These are phyloP conservation scores for Fusarium stilboides DNA, from an alignment of 2,329 filamentous ascomycete genomes.

Conservation along the genomic window DNA sequence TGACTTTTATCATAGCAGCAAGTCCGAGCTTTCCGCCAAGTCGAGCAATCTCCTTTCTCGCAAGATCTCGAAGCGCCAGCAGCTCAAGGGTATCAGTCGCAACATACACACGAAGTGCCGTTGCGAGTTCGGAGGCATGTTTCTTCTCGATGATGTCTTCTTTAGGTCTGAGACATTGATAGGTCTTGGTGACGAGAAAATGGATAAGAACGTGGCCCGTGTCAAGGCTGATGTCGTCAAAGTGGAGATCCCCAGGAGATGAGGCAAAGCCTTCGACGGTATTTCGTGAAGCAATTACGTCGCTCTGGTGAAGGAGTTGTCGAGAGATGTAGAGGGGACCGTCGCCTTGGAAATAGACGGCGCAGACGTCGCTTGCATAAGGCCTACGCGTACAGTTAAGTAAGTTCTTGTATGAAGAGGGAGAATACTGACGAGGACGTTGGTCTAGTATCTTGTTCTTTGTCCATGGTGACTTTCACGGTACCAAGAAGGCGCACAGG, in stretches of 20 bases:
- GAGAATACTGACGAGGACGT: not conserved
- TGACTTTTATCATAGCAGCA: not conserved
- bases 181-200: slow-evolving; percentile 8
- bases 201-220: slow-evolving; percentile 26
- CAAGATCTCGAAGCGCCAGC: not conserved
- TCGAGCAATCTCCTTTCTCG: not conserved
- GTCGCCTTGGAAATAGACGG: not conserved
- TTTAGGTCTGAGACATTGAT: not conserved
- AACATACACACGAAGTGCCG: slow-evolving; percentile 2
- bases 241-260: not conserved
- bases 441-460: not conserved
- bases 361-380: slow-evolving; percentile 7
- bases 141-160: accelerated
- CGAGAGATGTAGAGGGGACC: slow-evolving; percentile 1
- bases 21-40: not conserved
- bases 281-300: not conserved
- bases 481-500: too few species aligned
- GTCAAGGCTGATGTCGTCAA: not conserved
- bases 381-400: not conserved
- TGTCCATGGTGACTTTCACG: not conserved
- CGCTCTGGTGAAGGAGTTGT: not conserved
- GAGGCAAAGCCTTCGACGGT: accelerated
- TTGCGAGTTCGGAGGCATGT: not conserved
- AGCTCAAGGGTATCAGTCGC: not conserved
- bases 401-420: too few species aligned